These are phyloP conservation scores for Tricladium varicosporioides DNA, from an alignment of 2,329 filamentous ascomycete genomes.

Conservation along the genomic window DNA sequence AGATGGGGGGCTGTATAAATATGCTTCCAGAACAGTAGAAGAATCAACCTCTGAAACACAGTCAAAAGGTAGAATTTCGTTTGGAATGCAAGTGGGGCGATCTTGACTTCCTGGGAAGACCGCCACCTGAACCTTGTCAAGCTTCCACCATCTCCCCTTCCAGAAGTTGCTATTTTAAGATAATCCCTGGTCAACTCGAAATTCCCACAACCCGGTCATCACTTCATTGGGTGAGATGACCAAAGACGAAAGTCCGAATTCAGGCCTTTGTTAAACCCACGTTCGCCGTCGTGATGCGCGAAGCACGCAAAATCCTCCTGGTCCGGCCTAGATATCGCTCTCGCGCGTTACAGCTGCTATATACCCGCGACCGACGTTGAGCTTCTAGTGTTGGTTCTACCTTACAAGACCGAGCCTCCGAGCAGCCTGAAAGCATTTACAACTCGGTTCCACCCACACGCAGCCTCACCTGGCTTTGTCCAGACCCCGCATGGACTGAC, in stretches of 20 bases:
- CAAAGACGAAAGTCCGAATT: constrained; percentile 6
- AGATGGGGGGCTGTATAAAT: too few relatives aligned
- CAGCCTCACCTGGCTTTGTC: constrained; percentile 15
- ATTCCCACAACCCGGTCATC: constrained; percentile 6
- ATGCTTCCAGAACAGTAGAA: too few relatives aligned
- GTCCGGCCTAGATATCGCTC: background rate
- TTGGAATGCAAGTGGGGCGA: background rate
- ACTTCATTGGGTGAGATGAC: constrained; percentile 13
- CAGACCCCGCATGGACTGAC: constrained; percentile 25
- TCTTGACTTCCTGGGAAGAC: too few relatives aligned
- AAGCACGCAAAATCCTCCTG: background rate
- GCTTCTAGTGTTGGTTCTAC: background rate
- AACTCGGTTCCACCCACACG: constrained; percentile 7
- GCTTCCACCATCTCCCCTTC: background rate
- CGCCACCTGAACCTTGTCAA: too few relatives aligned
- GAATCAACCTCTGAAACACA: too few relatives aligned
- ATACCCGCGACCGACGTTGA: background rate
- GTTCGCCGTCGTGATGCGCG: constrained; percentile 5
- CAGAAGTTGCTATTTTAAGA: constrained; percentile 12
- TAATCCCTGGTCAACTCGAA: background rate
- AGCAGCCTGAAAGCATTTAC: constrained; percentile 20
- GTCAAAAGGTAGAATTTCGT: too few relatives aligned
- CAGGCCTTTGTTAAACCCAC: constrained; percentile 14
- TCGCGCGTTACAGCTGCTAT: constrained; percentile 2
- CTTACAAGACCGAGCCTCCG: constrained; percentile 16